phyloP scores from a whole-genome alignment of 2,329 filamentous ascomycete genomes.

The Capronia epimyces region DNA sequence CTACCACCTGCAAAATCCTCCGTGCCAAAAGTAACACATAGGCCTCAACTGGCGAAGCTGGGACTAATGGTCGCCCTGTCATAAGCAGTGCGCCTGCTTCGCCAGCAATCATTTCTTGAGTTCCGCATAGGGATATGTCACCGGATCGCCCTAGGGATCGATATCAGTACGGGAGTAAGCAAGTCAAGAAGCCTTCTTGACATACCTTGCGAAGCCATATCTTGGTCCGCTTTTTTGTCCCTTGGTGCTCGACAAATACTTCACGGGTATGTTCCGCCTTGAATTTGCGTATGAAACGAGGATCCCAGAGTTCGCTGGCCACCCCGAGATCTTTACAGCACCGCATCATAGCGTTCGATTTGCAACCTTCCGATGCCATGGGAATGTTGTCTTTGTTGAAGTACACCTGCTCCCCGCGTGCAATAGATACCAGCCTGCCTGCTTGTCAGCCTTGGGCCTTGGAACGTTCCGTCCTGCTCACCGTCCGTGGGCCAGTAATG shows the following conservation, averaged over 20 bases:
- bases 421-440: conserved; percentile 77
- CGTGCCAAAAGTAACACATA: neutral
- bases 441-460: conserved; percentile 2
- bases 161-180: neutral
- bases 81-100: neutral
- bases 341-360: conserved; percentile 94
- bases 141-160: conserved; percentile 54
- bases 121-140: conserved; percentile 60
- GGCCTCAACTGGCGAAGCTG: neutral
- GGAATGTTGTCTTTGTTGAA: conserved; percentile 86
- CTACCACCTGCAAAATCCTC: too few species aligned
- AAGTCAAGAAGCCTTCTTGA: neutral
- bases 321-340: conserved; percentile 98
- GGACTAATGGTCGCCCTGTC: neutral
- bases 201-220: conserved; percentile 69
- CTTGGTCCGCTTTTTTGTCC: conserved; percentile 83
- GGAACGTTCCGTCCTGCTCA: conserved; percentile 41
- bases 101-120: conserved; percentile 28
- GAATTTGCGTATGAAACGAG: conserved; percentile 78
- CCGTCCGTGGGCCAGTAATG: conserved; percentile 81
- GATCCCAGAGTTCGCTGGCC: conserved; percentile 94
- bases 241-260: conserved; percentile 81
- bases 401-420: conserved; percentile 90
- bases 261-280: conserved; percentile 69
- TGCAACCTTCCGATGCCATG: conserved; percentile 92